phyloP scores from a whole-genome alignment of 1,284 basidiomycete species.

The Rhodotorula sp. region DNA sequence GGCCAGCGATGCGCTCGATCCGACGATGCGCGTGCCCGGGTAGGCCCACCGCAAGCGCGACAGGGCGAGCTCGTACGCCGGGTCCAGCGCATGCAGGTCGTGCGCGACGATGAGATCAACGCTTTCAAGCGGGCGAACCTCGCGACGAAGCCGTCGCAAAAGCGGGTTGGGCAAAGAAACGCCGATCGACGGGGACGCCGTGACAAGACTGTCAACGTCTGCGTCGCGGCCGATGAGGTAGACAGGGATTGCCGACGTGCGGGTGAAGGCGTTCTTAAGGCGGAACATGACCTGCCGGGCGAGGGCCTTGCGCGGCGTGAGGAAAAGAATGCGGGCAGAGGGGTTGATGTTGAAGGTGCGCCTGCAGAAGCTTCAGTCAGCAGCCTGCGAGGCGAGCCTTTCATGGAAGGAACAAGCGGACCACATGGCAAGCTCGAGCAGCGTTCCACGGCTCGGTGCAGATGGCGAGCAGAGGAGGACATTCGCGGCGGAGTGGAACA shows the following conservation, averaged over 20 bases:
- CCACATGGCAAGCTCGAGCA: conserved; percentile 73
- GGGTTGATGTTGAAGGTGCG: conserved; percentile 49
- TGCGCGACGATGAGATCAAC: conserved; percentile 77
- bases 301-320: conserved; percentile 50
- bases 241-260: conserved; percentile 43
- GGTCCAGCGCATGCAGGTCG: conserved; percentile 80
- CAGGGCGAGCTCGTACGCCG: conserved; percentile 78
- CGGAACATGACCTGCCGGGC: conserved; percentile 50
- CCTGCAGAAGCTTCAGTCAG: conserved; percentile 39
- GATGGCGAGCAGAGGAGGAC: conserved; percentile 59
- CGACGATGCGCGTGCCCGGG: conserved; percentile 64
- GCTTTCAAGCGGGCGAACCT: conserved; percentile 50
- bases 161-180: conserved; percentile 52
- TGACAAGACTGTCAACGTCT: conserved; percentile 32
- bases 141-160: conserved; percentile 44
- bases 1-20: conserved; percentile 73
- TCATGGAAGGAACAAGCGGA: conserved; percentile 49
- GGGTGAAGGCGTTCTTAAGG: conserved; percentile 42
- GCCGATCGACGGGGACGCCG: conserved; percentile 44
- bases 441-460: conserved; percentile 31
- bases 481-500: conserved; percentile 70
- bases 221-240: conserved; percentile 15
- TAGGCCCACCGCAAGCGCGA: conserved; percentile 64
- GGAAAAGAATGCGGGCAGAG: conserved; percentile 47
- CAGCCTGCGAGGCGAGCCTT: neutral